Evolutionary conservation across 1,284 basidiomycete species (phyloP).

Genomic region (Caloboletus firmus): DNA sequence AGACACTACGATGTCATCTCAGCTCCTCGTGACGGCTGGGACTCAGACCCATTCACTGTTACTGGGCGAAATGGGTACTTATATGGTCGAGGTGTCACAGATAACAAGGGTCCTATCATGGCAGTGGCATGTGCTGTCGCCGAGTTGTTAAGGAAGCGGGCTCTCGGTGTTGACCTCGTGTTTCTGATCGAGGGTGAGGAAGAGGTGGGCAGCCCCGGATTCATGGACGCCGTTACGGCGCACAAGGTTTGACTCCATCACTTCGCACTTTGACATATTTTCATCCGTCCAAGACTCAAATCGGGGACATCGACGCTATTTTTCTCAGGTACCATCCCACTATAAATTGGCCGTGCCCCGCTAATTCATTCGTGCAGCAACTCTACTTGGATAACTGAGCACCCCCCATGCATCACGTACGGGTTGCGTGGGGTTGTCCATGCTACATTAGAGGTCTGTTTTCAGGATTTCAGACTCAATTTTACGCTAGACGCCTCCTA

Average conservation of each 20-base stretch:
- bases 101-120: constrained; percentile 93
- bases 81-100: constrained; percentile 90
- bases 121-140: constrained; percentile 90
- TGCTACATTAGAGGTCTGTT: constrained; percentile 66
- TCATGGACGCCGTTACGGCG: constrained; percentile 70
- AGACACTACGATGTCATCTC: constrained; percentile 94
- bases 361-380: constrained; percentile 53
- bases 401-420: constrained; percentile 94
- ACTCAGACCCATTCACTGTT: constrained; percentile 82
- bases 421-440: constrained; percentile 92
- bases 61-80: constrained; percentile 89
- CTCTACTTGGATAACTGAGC: constrained; percentile 95
- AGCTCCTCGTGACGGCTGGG: constrained; percentile 75
- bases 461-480: neutral
- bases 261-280: neutral
- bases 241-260: constrained; percentile 58
- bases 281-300: constrained; percentile 54
- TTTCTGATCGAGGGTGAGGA: constrained; percentile 96
- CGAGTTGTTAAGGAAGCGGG: constrained; percentile 68
- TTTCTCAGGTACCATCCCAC: constrained; percentile 62
- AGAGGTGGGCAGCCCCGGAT: constrained; percentile 88
- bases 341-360: neutral
- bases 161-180: constrained; percentile 84
- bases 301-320: constrained; percentile 85
- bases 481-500: constrained; percentile 25